A percentile compares a stretch with the other conserved stretches of the same genome.
phyloP scores from a whole-genome alignment of 768 basidiomycete species.

The Lactifluus pinguis region DNA sequence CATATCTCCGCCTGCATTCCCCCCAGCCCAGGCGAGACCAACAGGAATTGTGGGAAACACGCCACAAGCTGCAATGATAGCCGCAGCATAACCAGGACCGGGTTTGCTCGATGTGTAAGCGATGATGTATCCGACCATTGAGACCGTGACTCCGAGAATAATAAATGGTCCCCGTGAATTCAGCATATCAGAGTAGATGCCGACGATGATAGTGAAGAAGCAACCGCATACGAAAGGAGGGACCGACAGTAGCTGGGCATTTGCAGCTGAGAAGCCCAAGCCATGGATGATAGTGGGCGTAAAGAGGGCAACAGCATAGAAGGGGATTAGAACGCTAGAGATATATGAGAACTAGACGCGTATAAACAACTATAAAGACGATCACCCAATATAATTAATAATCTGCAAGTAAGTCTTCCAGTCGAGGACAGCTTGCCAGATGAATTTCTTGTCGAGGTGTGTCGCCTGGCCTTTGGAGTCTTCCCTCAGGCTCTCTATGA shows the following conservation, averaged over 20 bases:
- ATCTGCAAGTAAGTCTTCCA: constrained; percentile 30
- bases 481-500: constrained; percentile 23
- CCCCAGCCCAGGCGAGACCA: constrained; percentile 44
- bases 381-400: constrained; percentile 28
- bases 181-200: constrained; percentile 28
- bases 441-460: constrained; percentile 28
- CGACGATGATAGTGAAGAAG: constrained; percentile 25
- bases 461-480: constrained; percentile 27
- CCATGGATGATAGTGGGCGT: constrained; percentile 28
- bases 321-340: constrained; percentile 34
- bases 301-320: constrained; percentile 36
- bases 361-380: not conserved
- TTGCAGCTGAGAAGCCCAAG: constrained; percentile 40
- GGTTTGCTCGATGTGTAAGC: constrained; percentile 30
- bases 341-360: not conserved
- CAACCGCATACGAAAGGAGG: constrained; percentile 29
- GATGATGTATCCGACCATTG: constrained; percentile 44
- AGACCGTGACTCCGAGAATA: constrained; percentile 33
- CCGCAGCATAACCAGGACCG: constrained; percentile 36
- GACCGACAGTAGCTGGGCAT: constrained; percentile 32
- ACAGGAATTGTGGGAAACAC: constrained; percentile 43
- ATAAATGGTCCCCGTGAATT: constrained; percentile 42
- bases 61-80: constrained; percentile 43
- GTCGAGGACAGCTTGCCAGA: constrained; percentile 28
- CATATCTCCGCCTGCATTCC: constrained; percentile 47